These are phyloP conservation scores for Talaromyces adpressus DNA, from an alignment of 495 filamentous ascomycete genomes.

Conservation along the genomic window DNA sequence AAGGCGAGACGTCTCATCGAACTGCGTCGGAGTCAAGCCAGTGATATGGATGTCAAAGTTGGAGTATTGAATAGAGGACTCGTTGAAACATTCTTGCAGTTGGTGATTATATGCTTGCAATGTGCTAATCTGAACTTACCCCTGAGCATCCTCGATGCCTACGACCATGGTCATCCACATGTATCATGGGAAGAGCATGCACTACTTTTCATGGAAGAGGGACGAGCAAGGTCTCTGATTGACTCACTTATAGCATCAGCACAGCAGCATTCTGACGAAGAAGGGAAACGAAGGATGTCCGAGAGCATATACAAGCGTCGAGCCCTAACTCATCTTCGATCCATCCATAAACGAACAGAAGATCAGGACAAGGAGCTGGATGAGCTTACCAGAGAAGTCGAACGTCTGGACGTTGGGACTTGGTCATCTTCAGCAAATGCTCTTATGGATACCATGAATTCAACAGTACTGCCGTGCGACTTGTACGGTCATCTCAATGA, in stretches of 20 bases:
- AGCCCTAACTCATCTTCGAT: constrained; percentile 14
- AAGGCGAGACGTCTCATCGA: constrained; percentile 15
- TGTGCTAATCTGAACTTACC: constrained; percentile 1
- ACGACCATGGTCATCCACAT: constrained; percentile 15
- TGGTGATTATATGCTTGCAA: constrained; percentile 14
- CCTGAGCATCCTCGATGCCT: constrained; percentile 4
- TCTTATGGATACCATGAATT: constrained; percentile 19
- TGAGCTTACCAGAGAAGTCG: constrained; percentile 14
- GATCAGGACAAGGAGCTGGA: constrained; percentile 16
- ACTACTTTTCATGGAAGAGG: constrained; percentile 19
- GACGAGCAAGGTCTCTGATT: constrained; percentile 17
- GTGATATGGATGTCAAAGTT: constrained; percentile 16
- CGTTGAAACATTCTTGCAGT: constrained; percentile 14
- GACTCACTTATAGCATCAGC: constrained; percentile 16
- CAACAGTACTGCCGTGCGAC: constrained; percentile 11
- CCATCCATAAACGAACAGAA: constrained; percentile 8
- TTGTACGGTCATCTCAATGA: constrained; percentile 17
- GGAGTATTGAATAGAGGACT: constrained; percentile 10
- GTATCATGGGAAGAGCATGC: constrained; percentile 21
- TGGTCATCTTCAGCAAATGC: constrained; percentile 15
- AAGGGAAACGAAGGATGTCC: constrained; percentile 5
- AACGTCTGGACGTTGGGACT: constrained; percentile 13
- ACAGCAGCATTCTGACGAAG: background rate
- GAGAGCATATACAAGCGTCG: constrained; percentile 19
- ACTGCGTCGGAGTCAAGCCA: constrained; percentile 12